A percentile compares a stretch with the other conserved stretches of the same genome.
phyloP scores from a whole-genome alignment of 1,284 basidiomycete species.

The Lentinula novae-zelandiae region DNA sequence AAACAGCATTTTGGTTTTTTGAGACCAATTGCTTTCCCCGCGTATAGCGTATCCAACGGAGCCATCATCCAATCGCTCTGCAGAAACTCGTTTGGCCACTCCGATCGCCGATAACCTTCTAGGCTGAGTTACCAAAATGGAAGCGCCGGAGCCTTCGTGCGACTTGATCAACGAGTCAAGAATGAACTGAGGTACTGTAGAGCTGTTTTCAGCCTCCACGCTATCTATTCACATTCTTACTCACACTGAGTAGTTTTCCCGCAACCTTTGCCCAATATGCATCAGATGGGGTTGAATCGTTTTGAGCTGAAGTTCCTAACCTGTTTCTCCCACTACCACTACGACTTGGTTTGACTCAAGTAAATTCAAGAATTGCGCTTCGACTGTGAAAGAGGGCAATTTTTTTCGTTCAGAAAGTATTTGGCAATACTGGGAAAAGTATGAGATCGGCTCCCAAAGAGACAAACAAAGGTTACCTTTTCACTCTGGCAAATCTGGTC shows the following conservation, averaged over 20 bases:
- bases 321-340: constrained; percentile 84
- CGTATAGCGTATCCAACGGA: constrained; percentile 89
- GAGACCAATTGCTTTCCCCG: constrained; percentile 76
- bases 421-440: constrained; percentile 40
- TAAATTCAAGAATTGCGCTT: constrained; percentile 58
- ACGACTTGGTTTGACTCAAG: constrained; percentile 67
- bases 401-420: constrained; percentile 57
- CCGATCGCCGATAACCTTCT: constrained; percentile 88
- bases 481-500: constrained; percentile 39
- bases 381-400: constrained; percentile 76
- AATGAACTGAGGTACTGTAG: constrained; percentile 82
- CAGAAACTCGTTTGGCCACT: constrained; percentile 84
- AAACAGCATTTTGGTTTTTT: constrained; percentile 78
- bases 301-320: constrained; percentile 26
- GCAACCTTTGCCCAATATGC: constrained; percentile 49
- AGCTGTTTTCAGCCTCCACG: constrained; percentile 5
- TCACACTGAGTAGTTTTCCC: constrained; percentile 86
- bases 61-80: constrained; percentile 81
- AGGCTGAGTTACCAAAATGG: constrained; percentile 89
- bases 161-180: constrained; percentile 77
- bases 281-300: constrained; percentile 10
- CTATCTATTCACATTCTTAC: constrained; percentile 10
- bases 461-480: constrained; percentile 27
- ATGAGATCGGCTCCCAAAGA: neutral
- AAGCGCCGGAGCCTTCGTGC: constrained; percentile 62